Conservation (phyloP, 768 basidiomycete species). For the Amanita thiersii region DNA sequence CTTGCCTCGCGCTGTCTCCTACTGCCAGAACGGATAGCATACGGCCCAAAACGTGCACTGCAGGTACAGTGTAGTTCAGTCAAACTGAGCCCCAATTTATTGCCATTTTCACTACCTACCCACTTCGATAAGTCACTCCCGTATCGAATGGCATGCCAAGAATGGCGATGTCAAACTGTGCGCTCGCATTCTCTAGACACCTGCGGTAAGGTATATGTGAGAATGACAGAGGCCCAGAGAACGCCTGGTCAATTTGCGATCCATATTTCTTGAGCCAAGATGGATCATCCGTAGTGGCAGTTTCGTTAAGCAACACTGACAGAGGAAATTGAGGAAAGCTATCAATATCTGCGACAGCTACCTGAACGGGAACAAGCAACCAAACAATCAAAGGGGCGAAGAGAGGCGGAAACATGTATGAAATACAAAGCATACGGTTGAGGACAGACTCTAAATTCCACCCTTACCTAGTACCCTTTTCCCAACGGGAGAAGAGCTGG, state of each 20-base stretch:
- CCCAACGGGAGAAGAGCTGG: too few species aligned
- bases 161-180: slow-evolving; percentile 66
- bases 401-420: too few species aligned
- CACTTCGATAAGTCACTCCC: slow-evolving; percentile 49
- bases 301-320: too few species aligned
- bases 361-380: too few species aligned
- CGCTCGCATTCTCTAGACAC: slow-evolving; percentile 53
- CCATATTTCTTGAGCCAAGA: slow-evolving; percentile 74
- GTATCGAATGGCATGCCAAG: slow-evolving; percentile 81
- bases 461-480: too few species aligned
- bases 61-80: slow-evolving; percentile 9
- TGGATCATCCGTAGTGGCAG: too few species aligned
- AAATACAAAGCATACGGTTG: too few species aligned
- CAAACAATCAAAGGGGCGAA: too few species aligned
- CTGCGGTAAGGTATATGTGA: slow-evolving; percentile 71
- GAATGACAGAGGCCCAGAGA: slow-evolving; percentile 78
- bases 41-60: slow-evolving; percentile 84
- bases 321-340: too few species aligned
- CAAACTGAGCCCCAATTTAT: not conserved
- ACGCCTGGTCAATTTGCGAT: slow-evolving; percentile 61
- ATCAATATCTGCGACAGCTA: too few species aligned
- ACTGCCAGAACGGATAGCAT: slow-evolving; percentile 76
- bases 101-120: slow-evolving; percentile 34
- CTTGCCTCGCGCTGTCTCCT: slow-evolving; percentile 48
- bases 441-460: too few species aligned